phyloP scores from a whole-genome alignment of 768 basidiomycete species.

The Mycena galopus region DNA sequence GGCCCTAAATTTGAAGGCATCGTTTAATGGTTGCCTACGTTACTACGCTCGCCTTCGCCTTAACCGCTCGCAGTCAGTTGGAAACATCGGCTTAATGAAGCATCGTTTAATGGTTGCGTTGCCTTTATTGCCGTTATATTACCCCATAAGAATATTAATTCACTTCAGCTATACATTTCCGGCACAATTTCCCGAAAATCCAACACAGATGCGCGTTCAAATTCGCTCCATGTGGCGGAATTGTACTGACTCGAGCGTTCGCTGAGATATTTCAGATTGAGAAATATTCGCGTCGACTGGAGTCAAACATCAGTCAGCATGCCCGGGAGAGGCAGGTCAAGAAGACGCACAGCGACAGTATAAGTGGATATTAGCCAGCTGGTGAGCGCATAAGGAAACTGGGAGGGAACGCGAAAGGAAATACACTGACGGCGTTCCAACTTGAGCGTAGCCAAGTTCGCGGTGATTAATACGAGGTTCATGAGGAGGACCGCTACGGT shows the following conservation, averaged over 20 bases:
- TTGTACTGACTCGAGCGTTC: conserved; percentile 3
- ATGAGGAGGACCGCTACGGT: conserved; percentile 11
- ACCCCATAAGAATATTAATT: no score
- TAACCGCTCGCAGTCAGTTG: no score
- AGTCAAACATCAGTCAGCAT: not conserved
- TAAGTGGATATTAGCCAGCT: conserved; percentile 24
- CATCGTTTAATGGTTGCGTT: no score
- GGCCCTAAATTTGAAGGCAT: no score
- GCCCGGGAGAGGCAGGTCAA: not conserved
- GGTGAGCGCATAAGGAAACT: not conserved
- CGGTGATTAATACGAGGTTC: conserved; percentile 21
- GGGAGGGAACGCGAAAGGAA: not conserved
- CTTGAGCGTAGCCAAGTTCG: conserved; percentile 14
- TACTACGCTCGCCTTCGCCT: no score
- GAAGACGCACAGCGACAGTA: conserved; percentile 11
- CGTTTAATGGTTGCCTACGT: no score
- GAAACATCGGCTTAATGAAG: no score
- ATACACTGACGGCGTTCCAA: conserved; percentile 16
- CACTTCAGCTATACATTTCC: no score
- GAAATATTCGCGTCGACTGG: conserved; percentile 24
- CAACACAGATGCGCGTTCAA: conserved; percentile 6
- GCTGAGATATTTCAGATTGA: conserved; percentile 19
- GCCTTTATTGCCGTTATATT: no score
- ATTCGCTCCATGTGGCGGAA: conserved; percentile 11
- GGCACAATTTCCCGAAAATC: not conserved